Conservation (phyloP, 2,329 filamentous ascomycete species). For the Parafenestella ontariensis region DNA sequence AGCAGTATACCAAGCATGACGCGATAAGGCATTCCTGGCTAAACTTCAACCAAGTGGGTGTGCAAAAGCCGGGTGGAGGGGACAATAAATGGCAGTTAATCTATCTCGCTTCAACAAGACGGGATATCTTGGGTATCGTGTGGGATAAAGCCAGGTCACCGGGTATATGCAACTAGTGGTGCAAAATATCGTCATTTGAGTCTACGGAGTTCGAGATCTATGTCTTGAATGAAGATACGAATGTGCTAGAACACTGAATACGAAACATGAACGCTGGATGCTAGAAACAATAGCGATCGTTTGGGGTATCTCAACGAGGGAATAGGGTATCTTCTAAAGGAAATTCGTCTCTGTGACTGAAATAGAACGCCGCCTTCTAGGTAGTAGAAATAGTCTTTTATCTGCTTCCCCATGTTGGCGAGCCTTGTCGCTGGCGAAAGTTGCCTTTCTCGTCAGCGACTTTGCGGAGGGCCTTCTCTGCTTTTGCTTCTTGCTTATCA, state of each 20-base stretch:
- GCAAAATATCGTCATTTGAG: conserved; percentile 13
- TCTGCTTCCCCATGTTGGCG: conserved; percentile 48
- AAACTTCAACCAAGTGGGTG: conserved; percentile 3
- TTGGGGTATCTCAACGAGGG: conserved; percentile 40
- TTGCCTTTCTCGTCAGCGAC: conserved; percentile 49
- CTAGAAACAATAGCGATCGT: conserved; percentile 31
- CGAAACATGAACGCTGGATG: conserved; percentile 11
- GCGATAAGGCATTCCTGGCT: conserved; percentile 14
- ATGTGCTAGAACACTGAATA: neutral
- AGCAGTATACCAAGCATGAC: conserved; percentile 1
- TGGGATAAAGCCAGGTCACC: conserved; percentile 15
- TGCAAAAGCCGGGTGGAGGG: conserved; percentile 12
- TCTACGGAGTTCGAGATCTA: neutral
- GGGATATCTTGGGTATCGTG: neutral
- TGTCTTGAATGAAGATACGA: neutral
- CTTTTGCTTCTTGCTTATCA: conserved; percentile 42
- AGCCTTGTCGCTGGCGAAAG: conserved; percentile 47
- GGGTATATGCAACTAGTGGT: conserved; percentile 16
- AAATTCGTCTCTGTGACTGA: conserved; percentile 18
- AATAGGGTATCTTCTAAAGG: conserved; percentile 35
- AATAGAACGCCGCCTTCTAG: conserved; percentile 15
- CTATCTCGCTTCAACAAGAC: conserved; percentile 10
- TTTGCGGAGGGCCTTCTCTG: conserved; percentile 46
- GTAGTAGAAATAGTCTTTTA: conserved; percentile 16
- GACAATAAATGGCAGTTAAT: conserved; percentile 13